Evolutionary conservation across 352 stramenopile genomes (phyloP).

Genomic region (Globisporangium megalacanthum): DNA sequence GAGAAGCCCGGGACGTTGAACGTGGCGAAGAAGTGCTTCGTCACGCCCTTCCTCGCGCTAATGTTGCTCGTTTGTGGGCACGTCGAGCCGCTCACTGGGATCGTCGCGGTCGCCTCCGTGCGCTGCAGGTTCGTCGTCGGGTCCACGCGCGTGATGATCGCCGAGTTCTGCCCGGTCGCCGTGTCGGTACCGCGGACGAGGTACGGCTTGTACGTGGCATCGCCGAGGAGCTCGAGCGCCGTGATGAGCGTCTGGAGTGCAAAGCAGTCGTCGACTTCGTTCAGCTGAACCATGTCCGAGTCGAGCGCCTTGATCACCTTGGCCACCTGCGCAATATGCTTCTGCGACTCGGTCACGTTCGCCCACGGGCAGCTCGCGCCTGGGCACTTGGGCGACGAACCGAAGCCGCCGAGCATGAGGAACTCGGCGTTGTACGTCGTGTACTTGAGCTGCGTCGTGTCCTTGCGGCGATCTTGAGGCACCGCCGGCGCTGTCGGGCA

Average conservation of each 20-base stretch:
- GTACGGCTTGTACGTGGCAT: constrained; percentile 60
- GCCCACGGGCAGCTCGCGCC: constrained; percentile 51
- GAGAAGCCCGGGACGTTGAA: constrained; percentile 60
- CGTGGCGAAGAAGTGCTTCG: constrained; percentile 70
- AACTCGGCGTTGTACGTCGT: constrained; percentile 63
- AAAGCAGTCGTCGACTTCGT: constrained; percentile 57
- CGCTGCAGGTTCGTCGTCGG: constrained; percentile 42
- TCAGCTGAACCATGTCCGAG: constrained; percentile 62
- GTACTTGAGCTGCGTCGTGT: constrained; percentile 34
- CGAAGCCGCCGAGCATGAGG: constrained; percentile 42
- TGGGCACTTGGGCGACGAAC: constrained; percentile 34
- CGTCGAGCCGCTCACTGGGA: constrained; percentile 47
- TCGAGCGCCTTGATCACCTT: constrained; percentile 40
- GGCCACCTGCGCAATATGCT: constrained; percentile 49
- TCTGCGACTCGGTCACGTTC: constrained; percentile 27
- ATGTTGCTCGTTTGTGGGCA: constrained; percentile 35
- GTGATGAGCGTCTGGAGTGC: constrained; percentile 47
- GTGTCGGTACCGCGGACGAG: constrained; percentile 54
- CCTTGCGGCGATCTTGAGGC: constrained; percentile 20
- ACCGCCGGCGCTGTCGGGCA: constrained; percentile 20
- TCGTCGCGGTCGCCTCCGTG: constrained; percentile 20
- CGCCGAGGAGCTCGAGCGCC: constrained; percentile 35
- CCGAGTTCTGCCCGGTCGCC: constrained; percentile 61
- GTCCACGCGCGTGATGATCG: constrained; percentile 58
- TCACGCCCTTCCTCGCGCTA: constrained; percentile 30